Evolutionary conservation across 75 land plant species (phyloP), one percentile per base, ranked within the genome.

Genomic region (Ceratopteris richardii): DNA sequence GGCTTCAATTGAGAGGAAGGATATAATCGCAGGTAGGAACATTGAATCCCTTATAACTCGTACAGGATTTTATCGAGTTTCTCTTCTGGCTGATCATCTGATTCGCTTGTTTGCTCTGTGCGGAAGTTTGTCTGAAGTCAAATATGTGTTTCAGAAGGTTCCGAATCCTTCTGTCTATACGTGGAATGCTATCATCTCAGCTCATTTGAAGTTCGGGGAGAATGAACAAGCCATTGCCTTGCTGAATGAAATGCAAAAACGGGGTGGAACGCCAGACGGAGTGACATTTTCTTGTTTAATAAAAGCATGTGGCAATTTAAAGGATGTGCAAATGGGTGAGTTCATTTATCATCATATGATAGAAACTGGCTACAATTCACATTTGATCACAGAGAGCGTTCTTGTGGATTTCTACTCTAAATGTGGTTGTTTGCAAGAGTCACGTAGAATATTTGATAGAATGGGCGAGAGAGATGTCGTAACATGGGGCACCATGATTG

Each of bases 61-160:
- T 33, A 9, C 37, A 3, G 50, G 50, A n/a, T 46, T 46, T 14
- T n/a, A 46, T 3, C 2, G 4, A 6, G 50, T 46, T 17, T 18
- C 50, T 21, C 4, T 46, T 21, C 50, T 46, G 50, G 50, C 50
- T 14, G 50, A 46, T 46, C 50, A 46, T 46, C 68, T 82, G 44
- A 48, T 82, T 60, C 74, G 72, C 64, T 78, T 82, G 85, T 82
- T 76, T 59, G 78, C 78, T 0, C 78, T 75, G 62, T 82, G 85
- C 61, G 81, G 85, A 4, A 67, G 73, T 51, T 29, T 78, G 54
- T 10, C 29, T 1, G 72, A 71, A 20, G 85, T 81, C 10, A 74
- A 72, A 19, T 57, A 62, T 53, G 76, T 78, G 2, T 82, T 82
- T 65, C 81, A 78, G 43, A 28, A 13, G 36, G 54, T 69, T 52